Evolutionary conservation across 2,329 filamentous ascomycete genomes (phyloP).

Genomic region (Verticillium nonalfalfae): DNA sequence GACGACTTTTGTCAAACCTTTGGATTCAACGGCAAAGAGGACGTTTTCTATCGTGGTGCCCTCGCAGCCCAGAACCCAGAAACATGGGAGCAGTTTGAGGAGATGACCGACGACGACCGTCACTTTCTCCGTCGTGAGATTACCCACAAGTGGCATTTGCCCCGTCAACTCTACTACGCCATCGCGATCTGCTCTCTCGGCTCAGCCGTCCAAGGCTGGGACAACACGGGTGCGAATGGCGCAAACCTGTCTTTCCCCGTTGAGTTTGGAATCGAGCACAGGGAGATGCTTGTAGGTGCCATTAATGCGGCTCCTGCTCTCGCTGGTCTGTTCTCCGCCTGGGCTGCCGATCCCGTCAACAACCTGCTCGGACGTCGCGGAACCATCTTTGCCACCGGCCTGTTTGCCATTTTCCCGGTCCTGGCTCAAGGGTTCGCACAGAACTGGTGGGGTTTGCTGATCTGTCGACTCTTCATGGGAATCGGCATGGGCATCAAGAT

Average conservation of each 20-base stretch:
- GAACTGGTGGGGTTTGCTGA: conserved; percentile 51
- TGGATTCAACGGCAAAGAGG: conserved; percentile 35
- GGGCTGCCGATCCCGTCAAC: conserved; percentile 59
- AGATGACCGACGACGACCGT: conserved; percentile 36
- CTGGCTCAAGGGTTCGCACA: conserved; percentile 51
- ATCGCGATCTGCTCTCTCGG: conserved; percentile 45
- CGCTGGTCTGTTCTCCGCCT: conserved; percentile 25
- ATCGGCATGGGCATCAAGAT: conserved; percentile 53
- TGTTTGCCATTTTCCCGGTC: conserved; percentile 50
- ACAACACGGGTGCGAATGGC: conserved; percentile 39
- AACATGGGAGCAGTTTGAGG: conserved; percentile 37
- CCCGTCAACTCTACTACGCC: conserved; percentile 41
- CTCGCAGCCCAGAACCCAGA: conserved; percentile 46
- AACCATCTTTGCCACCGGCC: conserved; percentile 51
- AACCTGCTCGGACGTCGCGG: conserved; percentile 52
- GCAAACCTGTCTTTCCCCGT: conserved; percentile 39
- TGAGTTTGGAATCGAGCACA: conserved; percentile 37
- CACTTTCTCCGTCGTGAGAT: conserved; percentile 32
- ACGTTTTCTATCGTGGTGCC: conserved; percentile 41
- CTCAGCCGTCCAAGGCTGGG: conserved; percentile 48
- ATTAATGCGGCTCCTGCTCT: conserved; percentile 41
- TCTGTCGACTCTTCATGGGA: conserved; percentile 43
- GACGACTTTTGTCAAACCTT: conserved; percentile 44
- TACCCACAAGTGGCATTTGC: conserved; percentile 42
- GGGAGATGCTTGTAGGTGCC: conserved; percentile 45